These are phyloP conservation scores for Priceomyces fermenticarens DNA, from an alignment of 805 yeast genomes.

Conservation along the genomic window DNA sequence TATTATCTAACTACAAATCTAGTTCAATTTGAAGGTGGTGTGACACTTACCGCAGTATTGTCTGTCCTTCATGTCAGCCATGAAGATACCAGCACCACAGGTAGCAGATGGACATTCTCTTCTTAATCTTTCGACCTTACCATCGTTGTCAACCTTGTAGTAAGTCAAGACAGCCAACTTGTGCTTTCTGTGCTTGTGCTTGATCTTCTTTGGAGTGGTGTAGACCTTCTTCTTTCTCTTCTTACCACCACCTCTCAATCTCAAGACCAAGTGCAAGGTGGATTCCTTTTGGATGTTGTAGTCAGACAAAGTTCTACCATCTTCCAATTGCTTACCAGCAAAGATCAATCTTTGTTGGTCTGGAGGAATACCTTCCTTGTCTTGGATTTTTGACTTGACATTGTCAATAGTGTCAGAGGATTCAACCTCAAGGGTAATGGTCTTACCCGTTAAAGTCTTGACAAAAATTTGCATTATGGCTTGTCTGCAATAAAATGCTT, in stretches of 20 bases:
- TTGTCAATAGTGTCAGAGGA: constrained; percentile 98
- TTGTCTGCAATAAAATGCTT: constrained; percentile 43
- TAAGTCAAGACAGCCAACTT: constrained; percentile 98
- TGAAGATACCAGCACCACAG: constrained; percentile 99
- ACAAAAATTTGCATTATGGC: constrained; percentile 89
- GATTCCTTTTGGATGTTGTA: constrained; percentile 99
- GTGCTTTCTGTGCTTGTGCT: constrained; percentile 99
- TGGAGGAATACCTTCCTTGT: constrained; percentile 99
- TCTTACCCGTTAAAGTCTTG: constrained; percentile 98
- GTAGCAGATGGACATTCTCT: constrained; percentile 91
- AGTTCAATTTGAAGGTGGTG: constrained; percentile 70
- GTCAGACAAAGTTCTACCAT: constrained; percentile 97
- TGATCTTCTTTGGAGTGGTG: constrained; percentile 99
- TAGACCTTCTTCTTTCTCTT: constrained; percentile 99
- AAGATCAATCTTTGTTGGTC: constrained; percentile 99
- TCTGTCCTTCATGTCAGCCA: constrained; percentile 99
- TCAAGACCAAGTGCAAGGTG: constrained; percentile 90
- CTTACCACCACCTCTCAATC: constrained; percentile 98
- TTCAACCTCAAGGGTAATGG: constrained; percentile 98
- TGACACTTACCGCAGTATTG: constrained; percentile 99
- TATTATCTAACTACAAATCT: constrained; percentile 6
- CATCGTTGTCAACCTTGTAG: constrained; percentile 99
- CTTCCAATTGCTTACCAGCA: constrained; percentile 99
- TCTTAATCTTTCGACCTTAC: constrained; percentile 97
- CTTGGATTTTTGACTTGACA: constrained; percentile 97